Conservation (phyloP, 108 stramenopile species). For the Stephanodiscus minutulus region DNA sequence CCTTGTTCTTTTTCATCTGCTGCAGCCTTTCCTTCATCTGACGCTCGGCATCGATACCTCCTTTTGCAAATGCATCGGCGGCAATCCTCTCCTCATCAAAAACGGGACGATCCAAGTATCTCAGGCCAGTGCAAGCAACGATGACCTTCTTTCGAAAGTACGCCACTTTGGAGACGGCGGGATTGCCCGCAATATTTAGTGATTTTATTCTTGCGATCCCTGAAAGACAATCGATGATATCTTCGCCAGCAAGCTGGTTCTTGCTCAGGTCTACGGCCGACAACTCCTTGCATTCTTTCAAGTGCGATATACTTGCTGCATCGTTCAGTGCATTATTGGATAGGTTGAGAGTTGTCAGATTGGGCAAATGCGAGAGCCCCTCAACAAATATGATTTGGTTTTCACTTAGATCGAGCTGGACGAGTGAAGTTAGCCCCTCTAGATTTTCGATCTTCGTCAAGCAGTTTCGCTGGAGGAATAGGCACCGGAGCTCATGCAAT, state of each 20-base stretch:
- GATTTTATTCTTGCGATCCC: conserved; percentile 34
- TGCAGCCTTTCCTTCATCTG: conserved; percentile 35
- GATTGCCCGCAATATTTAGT: conserved; percentile 59
- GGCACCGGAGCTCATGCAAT: conserved; percentile 56
- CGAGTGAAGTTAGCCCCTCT: conserved; percentile 25
- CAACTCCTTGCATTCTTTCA: conserved; percentile 48
- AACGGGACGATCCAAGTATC: conserved; percentile 80
- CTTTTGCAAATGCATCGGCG: conserved; percentile 64
- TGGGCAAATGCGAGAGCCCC: conserved; percentile 26
- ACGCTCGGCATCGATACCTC: conserved; percentile 64
- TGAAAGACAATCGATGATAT: conserved; percentile 40
- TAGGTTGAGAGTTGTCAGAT: conserved; percentile 59
- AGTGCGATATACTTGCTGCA: conserved; percentile 39
- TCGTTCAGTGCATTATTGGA: conserved; percentile 51
- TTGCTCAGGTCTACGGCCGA: conserved; percentile 53
- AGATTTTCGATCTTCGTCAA: conserved; percentile 49
- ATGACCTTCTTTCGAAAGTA: conserved; percentile 79
- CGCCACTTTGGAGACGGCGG: conserved; percentile 42
- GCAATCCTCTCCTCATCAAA: conserved; percentile 66
- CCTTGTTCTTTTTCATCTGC: conserved; percentile 35
- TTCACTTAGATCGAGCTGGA: conserved; percentile 61
- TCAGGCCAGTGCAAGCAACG: conserved; percentile 49
- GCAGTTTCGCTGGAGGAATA: conserved; percentile 74
- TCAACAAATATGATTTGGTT: conserved; percentile 53
- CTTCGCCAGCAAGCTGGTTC: conserved; percentile 53